Evolutionary conservation across 495 filamentous ascomycete species (phyloP).

Genomic region (Talaromyces wortmannii): DNA sequence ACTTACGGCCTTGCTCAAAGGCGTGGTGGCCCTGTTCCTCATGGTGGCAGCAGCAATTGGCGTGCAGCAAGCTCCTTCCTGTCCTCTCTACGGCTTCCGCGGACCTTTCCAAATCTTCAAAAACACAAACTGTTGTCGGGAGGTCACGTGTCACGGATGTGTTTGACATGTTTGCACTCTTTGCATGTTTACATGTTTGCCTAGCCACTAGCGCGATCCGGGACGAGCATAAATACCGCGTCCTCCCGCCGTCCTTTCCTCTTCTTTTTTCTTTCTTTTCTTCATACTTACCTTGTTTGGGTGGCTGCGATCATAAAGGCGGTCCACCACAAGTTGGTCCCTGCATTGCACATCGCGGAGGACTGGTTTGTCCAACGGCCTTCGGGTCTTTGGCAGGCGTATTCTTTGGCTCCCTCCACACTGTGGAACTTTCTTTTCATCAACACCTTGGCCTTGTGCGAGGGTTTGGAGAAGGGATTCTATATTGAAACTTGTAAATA

Average conservation of each 20-base stretch:
- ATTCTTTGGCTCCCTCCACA: slow-evolving; percentile 62
- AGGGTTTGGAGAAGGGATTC: slow-evolving; percentile 45
- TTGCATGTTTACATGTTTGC: not conserved
- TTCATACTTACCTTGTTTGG: slow-evolving; percentile 74
- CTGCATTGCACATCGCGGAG: slow-evolving; percentile 76
- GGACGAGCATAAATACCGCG: slow-evolving; percentile 17
- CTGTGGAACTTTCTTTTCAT: slow-evolving; percentile 50
- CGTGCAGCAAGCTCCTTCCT: not conserved
- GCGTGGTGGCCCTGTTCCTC: slow-evolving; percentile 42
- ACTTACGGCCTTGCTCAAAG: slow-evolving; percentile 36
- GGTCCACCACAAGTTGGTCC: slow-evolving; percentile 53
- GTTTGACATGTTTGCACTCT: not conserved
- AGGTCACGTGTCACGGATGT: not conserved
- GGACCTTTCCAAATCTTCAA: not conserved
- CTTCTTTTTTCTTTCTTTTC: slow-evolving; percentile 38
- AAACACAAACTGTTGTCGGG: not conserved
- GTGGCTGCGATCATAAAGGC: slow-evolving; percentile 55
- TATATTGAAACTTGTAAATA: not conserved
- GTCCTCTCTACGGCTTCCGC: not conserved
- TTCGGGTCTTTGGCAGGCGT: slow-evolving; percentile 65
- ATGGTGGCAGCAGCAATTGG: slow-evolving; percentile 20
- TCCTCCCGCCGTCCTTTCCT: slow-evolving; percentile 11
- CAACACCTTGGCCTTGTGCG: slow-evolving; percentile 35
- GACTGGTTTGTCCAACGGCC: slow-evolving; percentile 57
- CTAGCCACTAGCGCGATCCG: slow-evolving; percentile 13